A percentile compares a stretch with the other conserved stretches of the same genome.
Conservation (phyloP, 495 filamentous ascomycete species). For the Hypoxylon fragiforme region DNA sequence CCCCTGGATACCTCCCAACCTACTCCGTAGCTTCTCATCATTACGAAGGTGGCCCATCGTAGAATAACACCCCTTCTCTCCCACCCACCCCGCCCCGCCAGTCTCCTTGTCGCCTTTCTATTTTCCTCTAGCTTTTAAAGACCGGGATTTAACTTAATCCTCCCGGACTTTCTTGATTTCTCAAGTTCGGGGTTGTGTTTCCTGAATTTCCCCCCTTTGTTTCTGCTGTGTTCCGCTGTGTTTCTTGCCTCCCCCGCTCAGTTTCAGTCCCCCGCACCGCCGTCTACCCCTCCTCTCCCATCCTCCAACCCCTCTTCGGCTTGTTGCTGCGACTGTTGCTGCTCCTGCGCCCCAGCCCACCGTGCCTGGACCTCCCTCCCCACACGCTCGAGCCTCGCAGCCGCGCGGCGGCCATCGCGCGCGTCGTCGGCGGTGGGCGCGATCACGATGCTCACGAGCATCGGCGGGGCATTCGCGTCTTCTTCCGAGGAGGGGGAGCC, state of each 20-base stretch:
- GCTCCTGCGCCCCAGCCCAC: slow-evolving; percentile 28
- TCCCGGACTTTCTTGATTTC: no score
- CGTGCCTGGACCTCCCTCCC: slow-evolving; percentile 41
- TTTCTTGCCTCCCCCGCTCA: neutral
- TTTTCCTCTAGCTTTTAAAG: no score
- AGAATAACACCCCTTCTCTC: no score
- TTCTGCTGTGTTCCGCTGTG: neutral
- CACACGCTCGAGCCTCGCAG: slow-evolving; percentile 40
- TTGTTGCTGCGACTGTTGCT: neutral
- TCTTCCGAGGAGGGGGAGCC: slow-evolving; percentile 1
- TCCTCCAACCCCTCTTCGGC: neutral
- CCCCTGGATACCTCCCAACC: no score
- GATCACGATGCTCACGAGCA: slow-evolving; percentile 41
- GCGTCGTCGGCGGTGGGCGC: slow-evolving; percentile 32
- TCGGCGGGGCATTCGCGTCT: slow-evolving; percentile 31
- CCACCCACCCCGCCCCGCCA: no score
- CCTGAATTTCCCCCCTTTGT: no score
- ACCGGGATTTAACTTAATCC: no score
- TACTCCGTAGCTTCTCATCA: no score
- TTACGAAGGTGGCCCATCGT: no score
- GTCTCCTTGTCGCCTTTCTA: no score
- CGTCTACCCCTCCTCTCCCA: neutral
- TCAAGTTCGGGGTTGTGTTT: no score
- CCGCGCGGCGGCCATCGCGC: slow-evolving; percentile 39
- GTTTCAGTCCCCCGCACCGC: slow-evolving; percentile 26